Base-by-base conservation (phyloP, 176 grass and related monocot genomes). In the Ensete glaucum region DNA sequence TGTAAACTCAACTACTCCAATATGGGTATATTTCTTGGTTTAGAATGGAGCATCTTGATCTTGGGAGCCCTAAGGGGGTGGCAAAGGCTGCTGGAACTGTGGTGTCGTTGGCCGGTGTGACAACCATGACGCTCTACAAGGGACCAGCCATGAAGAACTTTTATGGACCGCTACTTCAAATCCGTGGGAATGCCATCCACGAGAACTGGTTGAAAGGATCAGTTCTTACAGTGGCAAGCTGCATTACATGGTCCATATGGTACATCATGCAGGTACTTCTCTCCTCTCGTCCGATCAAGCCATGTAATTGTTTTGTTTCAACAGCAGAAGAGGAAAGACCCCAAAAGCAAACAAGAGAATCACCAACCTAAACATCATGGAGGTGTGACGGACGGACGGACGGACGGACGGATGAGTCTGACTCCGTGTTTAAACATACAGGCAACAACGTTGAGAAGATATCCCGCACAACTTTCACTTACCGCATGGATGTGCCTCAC, bases 61-160 rank as follows among this genome's bases (percentile, higher is more conserved):
- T 79, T 9, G 89, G 73, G 78, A 93, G 64, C 81, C 54, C 72
- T 8, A 63, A 82, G 29, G 95, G 94, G 2, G 27, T 89, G 20
- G 90, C 86, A 1, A 98, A 93, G 78, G 76, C 90, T 53, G 71
- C 86, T 0, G 95, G 90, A 2, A 93, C 95, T 0, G 54, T 85
- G 49, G 76, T 89, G 51, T 98, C 90, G 0, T 81, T 98, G 26
- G 88, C 83, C 1, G 90, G 95, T 6, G 95, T 89, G 52, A 98
- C 90, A 78, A 82, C 82, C 74, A 99, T 99, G 90, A 99, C 95
- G 21, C 56, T 98, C 21, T 98, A 98, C 78, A 94, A 89, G 70
- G 95, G 90, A 3, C 78, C 88, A 11, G 80, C 80, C 21, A 54
- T 88, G 24, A 55, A 22, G 58, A 89, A 74, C 73, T 71, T 81